A percentile compares a stretch with the other conserved stretches of the same genome.
Conservation (phyloP, 352 stramenopile genomes). For the Pythium pyrilobum region DNA sequence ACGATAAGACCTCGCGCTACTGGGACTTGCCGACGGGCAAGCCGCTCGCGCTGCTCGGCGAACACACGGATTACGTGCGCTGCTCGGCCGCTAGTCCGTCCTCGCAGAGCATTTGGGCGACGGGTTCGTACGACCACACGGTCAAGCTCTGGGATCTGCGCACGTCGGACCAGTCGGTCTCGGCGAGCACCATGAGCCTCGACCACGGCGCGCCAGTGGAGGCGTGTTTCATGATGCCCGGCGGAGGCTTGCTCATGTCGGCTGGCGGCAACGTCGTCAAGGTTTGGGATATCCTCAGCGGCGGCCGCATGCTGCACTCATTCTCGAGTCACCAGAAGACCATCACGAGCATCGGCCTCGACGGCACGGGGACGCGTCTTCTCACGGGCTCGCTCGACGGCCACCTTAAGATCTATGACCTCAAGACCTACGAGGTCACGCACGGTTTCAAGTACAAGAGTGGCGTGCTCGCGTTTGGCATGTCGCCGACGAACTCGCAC, state of each 20-base stretch:
- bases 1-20: slow-evolving; percentile 87
- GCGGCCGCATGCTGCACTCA: slow-evolving; percentile 78
- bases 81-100: slow-evolving; percentile 61
- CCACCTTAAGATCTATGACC: slow-evolving; percentile 92
- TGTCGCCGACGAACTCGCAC: slow-evolving; percentile 83
- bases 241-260: slow-evolving; percentile 76
- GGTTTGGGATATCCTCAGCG: slow-evolving; percentile 91
- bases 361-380: slow-evolving; percentile 85
- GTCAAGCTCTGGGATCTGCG: slow-evolving; percentile 91
- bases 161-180: slow-evolving; percentile 54
- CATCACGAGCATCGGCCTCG: slow-evolving; percentile 88
- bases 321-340: slow-evolving; percentile 93
- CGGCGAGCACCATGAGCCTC: slow-evolving; percentile 45
- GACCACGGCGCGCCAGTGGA: slow-evolving; percentile 89
- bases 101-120: slow-evolving; percentile 79
- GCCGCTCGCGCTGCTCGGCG: slow-evolving; percentile 61
- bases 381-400: slow-evolving; percentile 88
- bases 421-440: slow-evolving; percentile 88
- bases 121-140: slow-evolving; percentile 91
- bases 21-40: slow-evolving; percentile 88
- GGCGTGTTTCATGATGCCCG: slow-evolving; percentile 81
- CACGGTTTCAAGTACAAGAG: slow-evolving; percentile 88
- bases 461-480: slow-evolving; percentile 72
- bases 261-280: slow-evolving; percentile 89
- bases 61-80: slow-evolving; percentile 89